Base-by-base conservation (phyloP, 352 stramenopile species). In the Phytopythium ostracodes region DNA sequence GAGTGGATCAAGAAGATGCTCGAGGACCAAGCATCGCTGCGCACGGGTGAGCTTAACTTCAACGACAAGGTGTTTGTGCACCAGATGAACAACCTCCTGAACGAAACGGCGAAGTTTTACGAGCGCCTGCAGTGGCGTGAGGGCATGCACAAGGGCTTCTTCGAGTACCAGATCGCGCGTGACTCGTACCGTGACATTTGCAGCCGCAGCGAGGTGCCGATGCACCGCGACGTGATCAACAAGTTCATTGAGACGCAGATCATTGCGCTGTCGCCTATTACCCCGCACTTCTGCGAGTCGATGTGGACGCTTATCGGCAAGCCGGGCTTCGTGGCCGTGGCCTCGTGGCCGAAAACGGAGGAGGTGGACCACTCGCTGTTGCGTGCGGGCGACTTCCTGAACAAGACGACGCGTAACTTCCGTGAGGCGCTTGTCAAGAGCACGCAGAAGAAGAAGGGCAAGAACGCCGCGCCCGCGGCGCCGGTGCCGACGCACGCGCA, bases 101-200 rank as follows among this genome's bases (percentile, higher is more conserved):
- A 79, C 50, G 83, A 84, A 56, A 97, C 92, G 29, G 84, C 86
- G 52, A 93, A 76, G 71, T 91, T 86, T 61, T 98, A 91, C 72
- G 84, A 96, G 54, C 76, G 79, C 43, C 95, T 98, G 70, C 88
- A 94, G 68, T 98, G 93, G 89, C 90, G 97, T 56, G 97, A 99
- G 62, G 98, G 97, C 55, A 80, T 99, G 25, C 96, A 99, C 77
- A 80, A 89, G n/a, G 96, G 95, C 53, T 99, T 98, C 87, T 99
- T 98, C 71, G 96, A 99, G 67, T 98, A 99, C 82, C 93, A 99
- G 74, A 94, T 98, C 67, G 96, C 96, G 36, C 91, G 97, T 56
- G 97, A 99, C 77, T 82, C 93, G 61, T 99, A 99, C 84, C 91
- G 97, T 68, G 96, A 98, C 75, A 98, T 97, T 60, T 99, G 96